phyloP scores from a whole-genome alignment of 768 basidiomycete genomes.

The Termitomyces sp. region DNA sequence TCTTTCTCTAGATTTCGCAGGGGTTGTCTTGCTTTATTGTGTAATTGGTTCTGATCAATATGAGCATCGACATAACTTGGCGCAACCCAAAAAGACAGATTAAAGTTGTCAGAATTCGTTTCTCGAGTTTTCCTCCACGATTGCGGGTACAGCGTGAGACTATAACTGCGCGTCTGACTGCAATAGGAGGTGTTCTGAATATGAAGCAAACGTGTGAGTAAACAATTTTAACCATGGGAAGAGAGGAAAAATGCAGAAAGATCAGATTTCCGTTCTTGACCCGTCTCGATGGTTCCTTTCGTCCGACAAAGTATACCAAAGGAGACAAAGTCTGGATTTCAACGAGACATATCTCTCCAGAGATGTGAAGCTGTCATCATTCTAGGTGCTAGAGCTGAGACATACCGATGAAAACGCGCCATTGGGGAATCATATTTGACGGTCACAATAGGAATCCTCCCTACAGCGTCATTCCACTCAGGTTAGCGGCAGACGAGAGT shows the following conservation, averaged over 20 bases:
- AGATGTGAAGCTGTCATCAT: conserved; percentile 38
- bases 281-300: conserved; percentile 40
- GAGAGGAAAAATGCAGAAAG: conserved; percentile 1
- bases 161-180: not conserved
- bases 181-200: not conserved
- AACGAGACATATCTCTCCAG: conserved; percentile 35
- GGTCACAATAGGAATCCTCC: no score
- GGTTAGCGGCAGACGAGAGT: no score
- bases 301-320: conserved; percentile 38
- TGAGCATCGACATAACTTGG: no score
- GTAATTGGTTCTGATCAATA: no score
- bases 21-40: no score
- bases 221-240: not conserved
- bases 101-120: not conserved
- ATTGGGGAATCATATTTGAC: no score
- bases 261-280: conserved; percentile 67
- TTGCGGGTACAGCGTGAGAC: not conserved
- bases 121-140: not conserved
- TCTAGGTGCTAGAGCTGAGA: conserved; percentile 16
- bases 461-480: no score
- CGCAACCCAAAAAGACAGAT: no score
- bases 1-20: no score
- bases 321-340: conserved; percentile 32
- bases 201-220: not conserved
- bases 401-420: not conserved